Base-by-base conservation (phyloP, 1,139 yeast species). In the Geotrichum europaeum region DNA sequence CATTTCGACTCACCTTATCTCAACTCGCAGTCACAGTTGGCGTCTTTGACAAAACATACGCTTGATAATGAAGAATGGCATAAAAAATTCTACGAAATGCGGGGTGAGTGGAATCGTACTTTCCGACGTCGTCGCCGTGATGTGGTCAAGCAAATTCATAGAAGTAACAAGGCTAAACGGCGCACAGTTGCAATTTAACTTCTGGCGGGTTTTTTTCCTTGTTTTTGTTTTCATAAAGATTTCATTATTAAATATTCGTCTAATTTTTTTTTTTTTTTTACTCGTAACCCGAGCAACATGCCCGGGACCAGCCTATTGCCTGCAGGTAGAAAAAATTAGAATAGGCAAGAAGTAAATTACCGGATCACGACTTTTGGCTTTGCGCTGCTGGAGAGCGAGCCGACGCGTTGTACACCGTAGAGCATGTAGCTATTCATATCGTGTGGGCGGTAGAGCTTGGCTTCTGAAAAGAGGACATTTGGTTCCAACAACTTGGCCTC, bases 1-100 rank as follows among this genome's bases (percentile, higher is more conserved):
- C 97, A 92, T 71, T 77, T 79, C 13, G 88, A 87, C 36, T 91
- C 97, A 0, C 97, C 97, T 0, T 94, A 89, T 73, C 78, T 92
- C 67, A 83, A 82, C 58, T 85, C 97, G 0, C 98, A 91, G 73
- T 79, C 96, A 0, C 96, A 89, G 70, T 72, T 90, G 57, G 82
- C 82, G 63, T 85, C 84, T 68, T 69, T 90, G 49, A 62, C 58
- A n/a, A 59, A 59, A 24, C 55, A 61, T 15, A 66, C 69, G 36
- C 65, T 75, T 24, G 75, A 78, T 9, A 75, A 74, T 1, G 81
- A 78, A 22, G 78, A 79, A 1, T 92, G 94, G 83, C 91, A 87
- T 60, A 78, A 81, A 60, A 85, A 88, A 81, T 92, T 92, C 73
- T 89, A 90, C 87, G 86, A 84, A 54, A 83, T 84, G 72, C 82